Base-by-base conservation (phyloP, 2,329 filamentous ascomycete genomes). In the Colletotrichum melonis region DNA sequence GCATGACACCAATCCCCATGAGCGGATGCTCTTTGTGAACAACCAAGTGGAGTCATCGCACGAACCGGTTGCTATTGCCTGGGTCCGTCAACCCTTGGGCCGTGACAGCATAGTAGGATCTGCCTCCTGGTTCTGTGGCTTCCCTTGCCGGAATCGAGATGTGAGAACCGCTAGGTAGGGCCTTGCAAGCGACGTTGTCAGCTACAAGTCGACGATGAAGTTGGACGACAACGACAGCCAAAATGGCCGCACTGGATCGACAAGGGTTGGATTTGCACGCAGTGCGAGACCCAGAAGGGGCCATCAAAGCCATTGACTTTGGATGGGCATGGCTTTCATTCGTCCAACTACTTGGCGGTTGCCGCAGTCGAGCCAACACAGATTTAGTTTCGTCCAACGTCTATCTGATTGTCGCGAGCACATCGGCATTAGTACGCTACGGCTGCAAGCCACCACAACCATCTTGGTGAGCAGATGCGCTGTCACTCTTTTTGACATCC, bases 281-380 rank as follows among this genome's bases (percentile, higher is more conserved):
- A 35, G 32, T 35, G 12, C 62, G n/a, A 46, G 19, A 35, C 26
- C 30, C n/a, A 26, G 30, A 26, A 14, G 35, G 26, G 28, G 30
- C 22, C 28, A 62, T 14, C 58, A 62, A 67, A 26, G 28, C 56
- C 56, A 52, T 62, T 67, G 56, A 62, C 42, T 67, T 62, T 54
- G 16, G 12, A 28, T 22, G 38, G n/a, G 28, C n/a, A 62, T 32
- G 26, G 30, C 56, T 38, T 16, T 63, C 22, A 67, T 42, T 63
- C 46, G 57, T 49, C 28, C 30, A 42, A 52, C 65, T 49, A 28
- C 9, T n/a, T 14, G 19, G 54, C 32, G 46, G 19, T 42, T 52
- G 28, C 14, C 38, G 38, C 30, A 67, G 32, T 24, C 24, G 19
- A 67, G 46, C n/a, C 46, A 52, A 59, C 42, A 28, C 24, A 46